Base-by-base conservation (phyloP, 2,329 filamentous ascomycete species). In the Orbilia javanica region DNA sequence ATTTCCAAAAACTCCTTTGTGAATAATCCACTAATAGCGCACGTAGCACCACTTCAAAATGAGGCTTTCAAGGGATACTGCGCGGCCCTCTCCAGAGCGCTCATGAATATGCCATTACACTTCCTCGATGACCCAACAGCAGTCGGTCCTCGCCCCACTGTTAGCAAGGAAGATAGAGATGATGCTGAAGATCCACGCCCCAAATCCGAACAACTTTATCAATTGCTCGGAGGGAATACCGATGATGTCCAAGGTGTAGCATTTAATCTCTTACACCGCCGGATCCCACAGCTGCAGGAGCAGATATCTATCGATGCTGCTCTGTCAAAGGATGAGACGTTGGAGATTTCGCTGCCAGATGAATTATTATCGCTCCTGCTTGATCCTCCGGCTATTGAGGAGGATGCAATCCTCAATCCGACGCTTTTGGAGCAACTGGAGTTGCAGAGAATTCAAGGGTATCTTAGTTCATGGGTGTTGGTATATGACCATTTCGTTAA, bases 391-490 rank as follows among this genome's bases (percentile, higher is more conserved):
- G 90, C 0, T n/a, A 3, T 72, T 10, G 74, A 72, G 5, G 74
- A 71, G 20, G 74, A 78, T 13, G 52, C 34, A 5, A 44, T 78
- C 8, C 86, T 92, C 1, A 88, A 91, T n/a, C 86, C 92, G 55
- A 88, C 91, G 7, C 86, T 88, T 39, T 89, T 94, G 22, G 87
- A 90, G 4, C 86, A 88, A 15, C 85, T 83, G 36, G 92, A 94
- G 81, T 93, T 93, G 10, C 85, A 89, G 0, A 83, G 88, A 0
- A 86, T 97, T 57, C 89, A 93, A 65, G 90, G 91, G 8, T 99
- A 97, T 82, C 87, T 99, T 1, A 86, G 97, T 29, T 92, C 93
- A 10, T 99, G 96, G 96, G 89, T 93, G 79, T 87, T 98, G 0
- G 88, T 97, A 0, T 98, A 97, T 82, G 93, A 97, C 81, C 91